Evolutionary conservation across 192 early-diverging fungal genomes (phyloP).

Genomic region (Backusella circina): DNA sequence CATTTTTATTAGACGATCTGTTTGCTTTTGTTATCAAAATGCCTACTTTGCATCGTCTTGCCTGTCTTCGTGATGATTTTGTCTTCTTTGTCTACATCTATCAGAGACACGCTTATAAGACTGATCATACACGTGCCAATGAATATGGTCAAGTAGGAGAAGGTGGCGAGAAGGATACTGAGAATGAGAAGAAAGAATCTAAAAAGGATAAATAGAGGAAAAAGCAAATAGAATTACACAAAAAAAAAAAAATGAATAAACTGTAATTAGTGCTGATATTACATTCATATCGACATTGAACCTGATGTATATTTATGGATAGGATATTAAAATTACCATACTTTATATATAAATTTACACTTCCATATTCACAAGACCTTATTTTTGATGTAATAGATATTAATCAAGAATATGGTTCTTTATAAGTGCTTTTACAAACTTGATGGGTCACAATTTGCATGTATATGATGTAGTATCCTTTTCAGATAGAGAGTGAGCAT

Average conservation of each 20-base stretch:
- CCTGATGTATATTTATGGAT: background rate
- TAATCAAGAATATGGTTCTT: too few relatives aligned
- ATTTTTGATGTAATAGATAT: too few relatives aligned
- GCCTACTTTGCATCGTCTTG: conserved; percentile 84
- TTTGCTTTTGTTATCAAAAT: conserved; percentile 95
- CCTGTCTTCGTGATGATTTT: conserved; percentile 82
- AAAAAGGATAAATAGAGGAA: conserved; percentile 9
- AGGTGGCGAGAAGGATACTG: background rate
- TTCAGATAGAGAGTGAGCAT: too few relatives aligned
- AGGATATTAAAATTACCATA: background rate
- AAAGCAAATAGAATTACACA: background rate
- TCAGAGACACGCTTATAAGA: conserved; percentile 76
- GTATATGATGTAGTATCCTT: too few relatives aligned
- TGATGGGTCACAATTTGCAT: too few relatives aligned
- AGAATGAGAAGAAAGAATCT: conserved; percentile 8
- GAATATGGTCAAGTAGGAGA: conserved; percentile 80
- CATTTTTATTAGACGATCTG: conserved; percentile 61
- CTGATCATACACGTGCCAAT: conserved; percentile 81
- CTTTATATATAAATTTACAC: too few relatives aligned
- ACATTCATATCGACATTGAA: background rate
- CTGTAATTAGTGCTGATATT: background rate
- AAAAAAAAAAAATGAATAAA: background rate
- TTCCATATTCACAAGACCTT: too few relatives aligned
- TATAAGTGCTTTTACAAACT: too few relatives aligned
- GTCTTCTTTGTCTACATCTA: conserved; percentile 88